Evolutionary conservation across 345 rosid genomes (phyloP).

Genomic region (Turritis glabra): DNA sequence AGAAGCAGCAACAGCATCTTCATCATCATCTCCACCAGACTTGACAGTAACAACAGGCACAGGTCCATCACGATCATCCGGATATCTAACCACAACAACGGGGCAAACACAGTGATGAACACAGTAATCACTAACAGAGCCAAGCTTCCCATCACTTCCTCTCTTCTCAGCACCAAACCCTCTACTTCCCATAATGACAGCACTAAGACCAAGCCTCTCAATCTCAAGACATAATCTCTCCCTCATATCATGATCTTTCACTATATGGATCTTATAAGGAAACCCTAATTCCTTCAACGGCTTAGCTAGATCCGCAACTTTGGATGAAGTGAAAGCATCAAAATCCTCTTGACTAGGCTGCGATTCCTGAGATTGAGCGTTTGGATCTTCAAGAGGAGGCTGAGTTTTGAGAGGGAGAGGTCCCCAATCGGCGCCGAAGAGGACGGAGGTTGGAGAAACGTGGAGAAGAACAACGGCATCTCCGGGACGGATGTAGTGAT

Average conservation of each 20-base stretch:
- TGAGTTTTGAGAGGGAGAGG: constrained; percentile 44
- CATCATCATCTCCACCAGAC: constrained; percentile 29
- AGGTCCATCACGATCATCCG: constrained; percentile 44
- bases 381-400: neutral
- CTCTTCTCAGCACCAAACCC: constrained; percentile 71
- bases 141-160: constrained; percentile 59
- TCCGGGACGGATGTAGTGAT: constrained; percentile 89
- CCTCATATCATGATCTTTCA: constrained; percentile 89
- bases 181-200: constrained; percentile 87
- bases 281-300: constrained; percentile 70
- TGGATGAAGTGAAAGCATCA: constrained; percentile 56
- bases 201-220: constrained; percentile 78
- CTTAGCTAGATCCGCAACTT: constrained; percentile 60
- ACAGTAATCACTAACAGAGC: constrained; percentile 87
- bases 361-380: neutral
- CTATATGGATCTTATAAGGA: constrained; percentile 74
- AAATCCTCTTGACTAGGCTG: constrained; percentile 60
- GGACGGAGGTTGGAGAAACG: constrained; percentile 97
- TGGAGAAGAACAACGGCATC: constrained; percentile 94
- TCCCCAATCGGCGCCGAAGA: constrained; percentile 97
- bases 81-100: constrained; percentile 64
- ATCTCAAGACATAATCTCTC: constrained; percentile 88
- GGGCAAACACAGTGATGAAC: constrained; percentile 89
- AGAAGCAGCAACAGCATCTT: constrained; percentile 11
- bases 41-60: constrained; percentile 37